Percentiles rank a stretch among this genome's conserved stretches.
Conservation (phyloP, 1,284 basidiomycete genomes). For the Phylloboletellus chloephorus region DNA sequence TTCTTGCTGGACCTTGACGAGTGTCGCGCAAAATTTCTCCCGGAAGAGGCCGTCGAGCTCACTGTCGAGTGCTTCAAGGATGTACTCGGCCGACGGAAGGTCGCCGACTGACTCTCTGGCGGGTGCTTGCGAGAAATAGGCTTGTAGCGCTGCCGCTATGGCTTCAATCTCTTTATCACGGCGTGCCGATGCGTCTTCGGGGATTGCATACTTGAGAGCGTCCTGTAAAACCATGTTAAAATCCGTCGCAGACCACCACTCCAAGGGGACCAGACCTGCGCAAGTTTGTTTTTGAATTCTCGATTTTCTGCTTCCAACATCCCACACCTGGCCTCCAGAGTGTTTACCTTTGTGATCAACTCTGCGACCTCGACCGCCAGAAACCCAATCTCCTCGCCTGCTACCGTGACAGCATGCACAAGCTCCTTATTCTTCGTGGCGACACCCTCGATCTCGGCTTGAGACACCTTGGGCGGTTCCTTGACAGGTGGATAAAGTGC, state of each 20-base stretch:
- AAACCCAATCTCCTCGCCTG: conserved; percentile 35
- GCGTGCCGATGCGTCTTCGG: conserved; percentile 14
- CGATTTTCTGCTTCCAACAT: conserved; percentile 32
- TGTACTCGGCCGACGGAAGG: conserved; percentile 37
- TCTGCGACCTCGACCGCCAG: conserved; percentile 37
- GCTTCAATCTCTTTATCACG: conserved; percentile 34
- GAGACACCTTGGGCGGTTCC: conserved; percentile 13
- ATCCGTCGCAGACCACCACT: background rate
- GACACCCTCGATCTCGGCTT: conserved; percentile 23
- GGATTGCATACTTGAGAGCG: conserved; percentile 10
- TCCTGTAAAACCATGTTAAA: conserved; percentile 14
- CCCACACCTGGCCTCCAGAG: conserved; percentile 26
- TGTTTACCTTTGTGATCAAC: conserved; percentile 31
- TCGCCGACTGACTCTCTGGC: conserved; percentile 22
- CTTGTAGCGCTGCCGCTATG: conserved; percentile 38
- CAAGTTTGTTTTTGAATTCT: conserved; percentile 24
- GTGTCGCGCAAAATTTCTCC: conserved; percentile 34
- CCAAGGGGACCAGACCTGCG: conserved; percentile 25
- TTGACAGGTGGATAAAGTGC: conserved; percentile 19
- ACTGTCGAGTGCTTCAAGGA: conserved; percentile 39
- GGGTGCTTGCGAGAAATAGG: conserved; percentile 34
- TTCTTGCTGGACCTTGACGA: conserved; percentile 34
- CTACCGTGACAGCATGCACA: conserved; percentile 18
- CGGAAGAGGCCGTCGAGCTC: conserved; percentile 37
- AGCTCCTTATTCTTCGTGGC: conserved; percentile 20